Evolutionary conservation across 805 yeast species (phyloP).

Genomic region (Monosporozyma aquatica): DNA sequence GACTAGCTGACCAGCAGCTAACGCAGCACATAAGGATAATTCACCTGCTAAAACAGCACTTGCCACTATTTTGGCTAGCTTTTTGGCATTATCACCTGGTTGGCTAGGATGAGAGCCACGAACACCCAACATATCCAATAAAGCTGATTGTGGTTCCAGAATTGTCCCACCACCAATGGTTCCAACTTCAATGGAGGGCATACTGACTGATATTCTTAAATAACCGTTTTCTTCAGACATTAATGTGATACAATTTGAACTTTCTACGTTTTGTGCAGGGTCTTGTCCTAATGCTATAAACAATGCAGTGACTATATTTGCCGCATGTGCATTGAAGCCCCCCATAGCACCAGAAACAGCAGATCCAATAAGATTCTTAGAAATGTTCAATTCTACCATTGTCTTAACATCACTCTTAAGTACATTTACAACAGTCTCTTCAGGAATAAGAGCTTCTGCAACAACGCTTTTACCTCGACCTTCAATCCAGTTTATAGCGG

Average conservation of each 20-base stretch:
- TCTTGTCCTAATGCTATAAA: conserved; percentile 96
- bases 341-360: conserved; percentile 99
- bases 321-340: conserved; percentile 97
- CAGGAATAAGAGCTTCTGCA: conserved; percentile 89
- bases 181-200: conserved; percentile 99
- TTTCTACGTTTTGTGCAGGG: conserved; percentile 99
- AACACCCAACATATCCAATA: conserved; percentile 90
- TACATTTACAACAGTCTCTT: conserved; percentile 67
- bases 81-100: conserved; percentile 94
- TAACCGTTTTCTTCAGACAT: conserved; percentile 81
- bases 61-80: conserved; percentile 86
- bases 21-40: conserved; percentile 85
- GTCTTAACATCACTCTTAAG: conserved; percentile 90
- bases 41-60: conserved; percentile 95
- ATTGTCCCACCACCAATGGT: conserved; percentile 99
- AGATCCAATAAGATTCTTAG: conserved; percentile 88
- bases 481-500: conserved; percentile 98
- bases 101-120: conserved; percentile 89
- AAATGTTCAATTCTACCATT: conserved; percentile 77
- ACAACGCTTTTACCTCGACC: conserved; percentile 98
- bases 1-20: conserved; percentile 97
- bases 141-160: conserved; percentile 91
- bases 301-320: conserved; percentile 90
- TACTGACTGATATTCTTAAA: conserved; percentile 86
- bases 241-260: conserved; percentile 93